Base-by-base conservation (phyloP, 306 rosid species). In the Corylus heterophylla region DNA sequence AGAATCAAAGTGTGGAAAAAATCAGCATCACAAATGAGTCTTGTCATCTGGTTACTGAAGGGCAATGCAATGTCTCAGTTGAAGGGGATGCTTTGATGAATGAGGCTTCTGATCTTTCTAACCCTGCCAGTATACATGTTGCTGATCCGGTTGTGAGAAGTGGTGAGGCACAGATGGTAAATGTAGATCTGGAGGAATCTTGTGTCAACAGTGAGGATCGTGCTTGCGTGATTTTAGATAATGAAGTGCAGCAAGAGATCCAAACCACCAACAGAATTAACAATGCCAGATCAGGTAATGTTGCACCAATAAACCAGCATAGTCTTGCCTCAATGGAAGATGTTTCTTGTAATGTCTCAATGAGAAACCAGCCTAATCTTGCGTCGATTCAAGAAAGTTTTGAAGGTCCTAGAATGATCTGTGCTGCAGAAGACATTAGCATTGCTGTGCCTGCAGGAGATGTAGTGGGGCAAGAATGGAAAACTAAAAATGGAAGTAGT, bases 41-140 rank as follows among this genome's bases (percentile, higher is more conserved):
- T 70, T 55, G 75, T 61, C 58, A 58, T 78, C 56, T 85, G 76
- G 82, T 37, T 70, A 80, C 89, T 48, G 86, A 85, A 70, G 82
- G 63, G 69, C 80, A 86, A 51, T 70, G 73, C 27, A 39, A 72
- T 7, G 71, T 72, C 44, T 49, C 13, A 54, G 82, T 58, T 73
- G 79, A 82, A 35, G 79, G 71, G 83, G 79, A 56, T 42, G 79
- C 68, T 69, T 42, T 62, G 66, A 73, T 48, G 76, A 76, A 75
- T 37, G 76, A 20, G 6, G 48, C 52, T 44, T 54, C 81, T 83
- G 71, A 20, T 79, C 47, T 67, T 61, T 50, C 73, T 7, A 71
- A 71, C 47, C 69, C 74, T 50, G 45, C 78, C 29, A 66, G 61
- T 47, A 48, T 63, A 54, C 73, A 51, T 67, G 54, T 45, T 73